phyloP scores from a whole-genome alignment of 208 protist species.

The Naegleria fowleri region DNA sequence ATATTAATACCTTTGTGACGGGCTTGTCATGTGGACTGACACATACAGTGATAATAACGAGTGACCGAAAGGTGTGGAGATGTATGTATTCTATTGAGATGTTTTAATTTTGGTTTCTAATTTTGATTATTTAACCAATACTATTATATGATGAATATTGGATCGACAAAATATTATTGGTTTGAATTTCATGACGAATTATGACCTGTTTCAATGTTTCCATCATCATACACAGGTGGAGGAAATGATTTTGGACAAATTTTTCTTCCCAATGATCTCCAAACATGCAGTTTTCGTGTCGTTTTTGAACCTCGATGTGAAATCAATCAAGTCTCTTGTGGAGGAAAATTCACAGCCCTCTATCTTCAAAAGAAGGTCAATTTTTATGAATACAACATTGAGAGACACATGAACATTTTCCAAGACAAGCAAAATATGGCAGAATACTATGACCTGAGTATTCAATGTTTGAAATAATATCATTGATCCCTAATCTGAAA shows the following conservation, averaged over 20 bases:
- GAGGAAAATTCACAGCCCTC: background rate
- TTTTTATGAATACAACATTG: background rate
- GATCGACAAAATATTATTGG: no score
- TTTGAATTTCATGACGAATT: no score
- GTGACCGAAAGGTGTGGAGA: background rate
- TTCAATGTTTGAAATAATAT: background rate
- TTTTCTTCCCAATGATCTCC: background rate
- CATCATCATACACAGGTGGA: background rate
- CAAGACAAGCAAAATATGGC: background rate
- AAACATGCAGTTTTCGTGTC: background rate
- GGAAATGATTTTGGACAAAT: slow-evolving; percentile 11
- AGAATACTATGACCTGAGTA: background rate
- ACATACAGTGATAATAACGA: background rate
- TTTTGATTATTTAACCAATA: no score
- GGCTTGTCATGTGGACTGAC: background rate
- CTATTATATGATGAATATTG: no score
- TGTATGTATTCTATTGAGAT: background rate
- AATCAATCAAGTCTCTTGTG: background rate
- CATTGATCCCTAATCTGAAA: no score
- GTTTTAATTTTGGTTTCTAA: no score
- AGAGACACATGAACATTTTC: background rate
- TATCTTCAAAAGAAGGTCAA: background rate
- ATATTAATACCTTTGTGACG: background rate
- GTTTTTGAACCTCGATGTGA: background rate
- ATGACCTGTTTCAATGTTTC: no score